Base-by-base conservation (phyloP, 805 yeast genomes). In the Spathaspora arborariae region DNA sequence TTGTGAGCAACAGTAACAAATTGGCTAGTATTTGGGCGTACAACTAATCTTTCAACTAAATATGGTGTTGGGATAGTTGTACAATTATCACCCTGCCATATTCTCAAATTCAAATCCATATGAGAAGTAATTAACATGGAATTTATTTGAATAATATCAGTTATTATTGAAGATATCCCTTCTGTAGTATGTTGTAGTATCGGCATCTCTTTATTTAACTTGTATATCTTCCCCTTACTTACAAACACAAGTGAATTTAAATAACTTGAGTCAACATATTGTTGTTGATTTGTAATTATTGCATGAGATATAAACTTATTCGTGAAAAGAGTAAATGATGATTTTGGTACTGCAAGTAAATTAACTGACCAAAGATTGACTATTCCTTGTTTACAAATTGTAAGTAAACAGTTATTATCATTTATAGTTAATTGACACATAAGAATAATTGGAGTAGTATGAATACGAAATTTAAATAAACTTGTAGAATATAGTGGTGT, bases 291-390 rank as follows among this genome's bases (percentile, higher is more conserved):
- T 8, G 34, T 13, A 5, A 24, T 9, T 11, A 30, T 40, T 19
- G 21, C 30, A 30, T 26, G 33, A 13, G 42, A 22, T 3, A 37
- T 30, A 7, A 20, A 6, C 7, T 18, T 26, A 6, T 54, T 53
- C 10, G 46, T 38, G 30, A 24, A 44, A n/a, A 59, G 41, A 27
- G 42, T 46, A 3, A 57, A 40, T 2, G 61, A 46, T 19, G 51
- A 43, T 42, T 53, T 56, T 2, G 73, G 73, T 7, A 59, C 43
- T 20, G 63, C 68, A 16, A 68, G 51, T 22, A 67, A 49, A 45
- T 59, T 67, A 10, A 63, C 50, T 2, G 72, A 66, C 74, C 74
- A 68, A 3, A 56, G 46, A 41, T 67, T 66, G 6, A 68, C 45
- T 4, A 59, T 42, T 0, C 71, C 72, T 26, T 59, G 64, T 16